Evolutionary conservation across 805 yeast genomes (phyloP).

Genomic region (Priceomyces melissophilus): DNA sequence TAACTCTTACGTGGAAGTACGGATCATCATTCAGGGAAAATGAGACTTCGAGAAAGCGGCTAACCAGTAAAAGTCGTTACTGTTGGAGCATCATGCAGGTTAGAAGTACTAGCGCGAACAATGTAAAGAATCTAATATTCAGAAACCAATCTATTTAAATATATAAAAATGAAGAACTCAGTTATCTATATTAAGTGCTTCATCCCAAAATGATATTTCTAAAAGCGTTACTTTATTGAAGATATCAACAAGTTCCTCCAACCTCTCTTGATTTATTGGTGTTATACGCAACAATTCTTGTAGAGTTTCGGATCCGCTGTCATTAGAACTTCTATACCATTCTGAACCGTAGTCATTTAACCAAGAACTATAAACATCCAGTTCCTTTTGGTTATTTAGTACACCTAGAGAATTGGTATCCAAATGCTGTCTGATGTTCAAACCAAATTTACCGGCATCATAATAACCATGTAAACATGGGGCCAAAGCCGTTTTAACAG

Average conservation of each 20-base stretch:
- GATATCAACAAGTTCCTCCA: conserved; percentile 52
- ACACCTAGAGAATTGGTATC: conserved; percentile 18
- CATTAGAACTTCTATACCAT: conserved; percentile 54
- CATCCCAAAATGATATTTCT: conserved; percentile 72
- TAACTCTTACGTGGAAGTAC: neutral
- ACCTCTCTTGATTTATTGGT: conserved; percentile 39
- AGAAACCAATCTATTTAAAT: neutral
- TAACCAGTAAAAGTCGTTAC: neutral
- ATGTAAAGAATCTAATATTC: neutral
- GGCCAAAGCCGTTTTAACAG: conserved; percentile 62
- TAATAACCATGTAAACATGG: conserved; percentile 77
- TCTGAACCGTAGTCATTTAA: conserved; percentile 56
- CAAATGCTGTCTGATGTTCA: conserved; percentile 11
- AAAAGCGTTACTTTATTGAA: conserved; percentile 57
- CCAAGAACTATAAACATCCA: conserved; percentile 50
- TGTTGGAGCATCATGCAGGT: neutral
- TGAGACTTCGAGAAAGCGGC: neutral
- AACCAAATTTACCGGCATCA: conserved; percentile 46
- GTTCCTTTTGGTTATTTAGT: conserved; percentile 14
- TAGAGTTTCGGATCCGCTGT: conserved; percentile 47
- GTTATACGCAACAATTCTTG: conserved; percentile 35
- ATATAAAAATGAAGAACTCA: neutral
- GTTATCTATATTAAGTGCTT: conserved; percentile 17
- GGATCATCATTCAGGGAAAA: conserved; percentile 1
- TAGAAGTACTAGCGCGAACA: neutral